Evolutionary conservation across 306 rosid species (phyloP).

Genomic region (Lathyrus oleraceus): DNA sequence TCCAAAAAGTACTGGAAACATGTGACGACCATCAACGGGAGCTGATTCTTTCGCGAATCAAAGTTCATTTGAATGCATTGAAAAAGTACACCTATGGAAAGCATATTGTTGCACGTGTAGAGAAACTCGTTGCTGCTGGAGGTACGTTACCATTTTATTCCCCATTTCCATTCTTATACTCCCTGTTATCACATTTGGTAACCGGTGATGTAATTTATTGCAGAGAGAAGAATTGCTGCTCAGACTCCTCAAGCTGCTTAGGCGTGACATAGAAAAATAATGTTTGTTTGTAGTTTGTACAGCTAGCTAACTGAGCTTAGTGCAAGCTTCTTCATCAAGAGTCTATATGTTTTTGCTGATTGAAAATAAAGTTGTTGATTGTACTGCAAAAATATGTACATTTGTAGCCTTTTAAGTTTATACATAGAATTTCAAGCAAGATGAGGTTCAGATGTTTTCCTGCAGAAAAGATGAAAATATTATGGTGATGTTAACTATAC

Average conservation of each 20-base stretch:
- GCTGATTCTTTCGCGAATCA: conserved; percentile 86
- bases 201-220: conserved; percentile 10
- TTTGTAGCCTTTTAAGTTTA: conserved; percentile 73
- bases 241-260: conserved; percentile 77
- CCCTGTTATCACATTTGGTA: neutral
- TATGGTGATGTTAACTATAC: conserved; percentile 38
- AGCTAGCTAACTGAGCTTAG: conserved; percentile 99
- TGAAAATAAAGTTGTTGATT: conserved; percentile 69
- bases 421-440: conserved; percentile 52
- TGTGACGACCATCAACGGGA: conserved; percentile 97
- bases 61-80: conserved; percentile 94
- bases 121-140: conserved; percentile 98
- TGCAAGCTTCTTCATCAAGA: conserved; percentile 56
- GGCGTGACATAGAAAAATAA: conserved; percentile 49
- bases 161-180: neutral
- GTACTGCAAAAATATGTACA: conserved; percentile 82
- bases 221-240: conserved; percentile 97
- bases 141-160: conserved; percentile 42
- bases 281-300: conserved; percentile 77
- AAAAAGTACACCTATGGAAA: conserved; percentile 95
- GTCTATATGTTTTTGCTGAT: conserved; percentile 42
- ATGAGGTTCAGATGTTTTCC: conserved; percentile 29
- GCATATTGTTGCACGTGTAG: conserved; percentile 95
- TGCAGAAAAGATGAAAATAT: conserved; percentile 54
- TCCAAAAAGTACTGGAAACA: conserved; percentile 94